These are phyloP conservation scores for Rhododendron ovatum DNA, from an alignment of 148 eudicot species.

Conservation along the genomic window DNA sequence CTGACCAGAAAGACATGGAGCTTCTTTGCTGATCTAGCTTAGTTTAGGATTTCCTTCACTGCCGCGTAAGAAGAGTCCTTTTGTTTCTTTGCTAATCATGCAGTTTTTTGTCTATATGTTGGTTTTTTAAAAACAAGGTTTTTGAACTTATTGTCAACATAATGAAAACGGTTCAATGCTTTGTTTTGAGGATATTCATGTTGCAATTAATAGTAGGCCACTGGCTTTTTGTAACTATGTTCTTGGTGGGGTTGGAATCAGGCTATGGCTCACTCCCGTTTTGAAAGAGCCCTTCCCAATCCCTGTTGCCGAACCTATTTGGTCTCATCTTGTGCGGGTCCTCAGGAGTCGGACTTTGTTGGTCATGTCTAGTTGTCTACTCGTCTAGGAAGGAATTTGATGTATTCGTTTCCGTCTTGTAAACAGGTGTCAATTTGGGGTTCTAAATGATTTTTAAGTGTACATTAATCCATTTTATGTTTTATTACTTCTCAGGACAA, in stretches of 20 bases:
- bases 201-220: neutral
- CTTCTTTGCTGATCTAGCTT: neutral
- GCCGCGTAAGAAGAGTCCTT: neutral
- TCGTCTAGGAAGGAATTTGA: neutral
- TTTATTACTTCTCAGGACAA: neutral
- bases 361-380: neutral
- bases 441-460: neutral
- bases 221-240: neutral
- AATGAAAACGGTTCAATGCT: neutral
- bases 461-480: neutral
- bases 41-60: neutral
- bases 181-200: neutral
- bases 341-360: neutral
- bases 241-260: neutral
- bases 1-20: neutral
- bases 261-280: neutral
- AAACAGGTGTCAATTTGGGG: neutral
- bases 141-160: neutral
- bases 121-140: neutral
- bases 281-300: neutral
- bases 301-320: neutral
- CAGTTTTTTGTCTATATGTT: neutral
- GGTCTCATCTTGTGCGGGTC: neutral
- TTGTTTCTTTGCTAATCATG: neutral
- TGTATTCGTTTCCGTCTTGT: neutral